Conservation (phyloP, 2,329 filamentous ascomycete species). For the Penicillium italicum region DNA sequence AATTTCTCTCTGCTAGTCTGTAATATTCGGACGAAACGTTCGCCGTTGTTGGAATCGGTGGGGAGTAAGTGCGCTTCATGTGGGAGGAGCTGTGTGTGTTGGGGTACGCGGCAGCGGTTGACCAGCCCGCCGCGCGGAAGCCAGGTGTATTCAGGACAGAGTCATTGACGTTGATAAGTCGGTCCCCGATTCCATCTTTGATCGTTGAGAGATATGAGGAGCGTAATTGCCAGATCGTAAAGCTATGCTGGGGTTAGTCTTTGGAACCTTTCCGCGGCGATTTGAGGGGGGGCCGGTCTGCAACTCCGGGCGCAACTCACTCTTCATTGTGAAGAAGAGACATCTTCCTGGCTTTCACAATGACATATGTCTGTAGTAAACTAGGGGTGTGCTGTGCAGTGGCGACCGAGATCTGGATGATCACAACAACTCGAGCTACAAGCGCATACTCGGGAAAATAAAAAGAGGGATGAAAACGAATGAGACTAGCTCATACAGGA, state of each 20-base stretch:
- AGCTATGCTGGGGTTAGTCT: slow-evolving; percentile 42
- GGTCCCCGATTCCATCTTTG: slow-evolving; percentile 64
- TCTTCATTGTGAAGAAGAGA: slow-evolving; percentile 52
- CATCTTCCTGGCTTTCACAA: slow-evolving; percentile 31
- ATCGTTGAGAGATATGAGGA: slow-evolving; percentile 62
- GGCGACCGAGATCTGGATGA: slow-evolving; percentile 3
- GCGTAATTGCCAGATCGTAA: slow-evolving; percentile 63
- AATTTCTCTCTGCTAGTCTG: slow-evolving; percentile 44
- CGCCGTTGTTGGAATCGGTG: slow-evolving; percentile 58
- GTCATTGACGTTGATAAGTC: slow-evolving; percentile 62
- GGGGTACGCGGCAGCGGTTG: slow-evolving; percentile 37
- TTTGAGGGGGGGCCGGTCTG: background rate
- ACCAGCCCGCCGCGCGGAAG: slow-evolving; percentile 63
- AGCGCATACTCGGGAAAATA: slow-evolving; percentile 16
- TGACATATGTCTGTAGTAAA: background rate
- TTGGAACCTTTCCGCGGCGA: background rate
- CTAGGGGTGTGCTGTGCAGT: background rate
- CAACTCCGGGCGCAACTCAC: slow-evolving; percentile 32
- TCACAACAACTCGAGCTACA: background rate
- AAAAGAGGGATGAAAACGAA: slow-evolving; percentile 13
- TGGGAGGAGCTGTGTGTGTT: slow-evolving; percentile 46
- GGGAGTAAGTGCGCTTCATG: slow-evolving; percentile 62
- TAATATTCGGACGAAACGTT: slow-evolving; percentile 62
- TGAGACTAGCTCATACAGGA: slow-evolving; percentile 25
- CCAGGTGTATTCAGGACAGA: slow-evolving; percentile 61